Base-by-base conservation (phyloP, 1,284 basidiomycete genomes). In the Xanthoconium separans region DNA sequence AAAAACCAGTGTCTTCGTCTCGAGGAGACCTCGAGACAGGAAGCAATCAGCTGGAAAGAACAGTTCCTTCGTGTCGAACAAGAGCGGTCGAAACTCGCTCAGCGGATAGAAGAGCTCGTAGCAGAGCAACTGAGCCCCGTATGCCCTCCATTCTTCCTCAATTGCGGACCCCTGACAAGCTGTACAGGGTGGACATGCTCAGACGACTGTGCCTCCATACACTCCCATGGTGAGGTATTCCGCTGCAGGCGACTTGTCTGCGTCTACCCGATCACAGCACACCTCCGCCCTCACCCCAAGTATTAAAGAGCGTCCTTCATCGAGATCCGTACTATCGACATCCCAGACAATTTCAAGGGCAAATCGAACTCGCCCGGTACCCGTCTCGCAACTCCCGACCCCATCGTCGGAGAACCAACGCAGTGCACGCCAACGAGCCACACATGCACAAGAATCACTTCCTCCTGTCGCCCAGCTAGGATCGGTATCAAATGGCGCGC, bases 41-140 rank as follows among this genome's bases (percentile, higher is more conserved):
- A 80, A 59, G 69, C 75, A 2, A 62, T 70, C 15, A 83, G 83
- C 60, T 88, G 85, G 85, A 87, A 87, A 63, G 85, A 87, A 27
- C 85, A 87, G 58, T 88, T 84, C 61, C 69, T 83, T 43, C 78
- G 83, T 18, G 83, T 85, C 29, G 86, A 88, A 57, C 75, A 83
- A 53, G 84, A 87, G 55, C 75, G 85, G 53, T 76, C 75, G 33
- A 73, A 77, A 6, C 72, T 87, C 22, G 74, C 78, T 9, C 75
- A 76, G 5, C 75, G 80, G 31, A 66, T 85, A 12, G 83, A 85
- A 44, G 82, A 85, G 53, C 72, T 85, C 11, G 66, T 82, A 6
- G 65, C 77, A 10, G 78, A 81, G 49, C 76, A 77, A 52, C 64
- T 79, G 18, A 8, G 40, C 36, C 70, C 72, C 42, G 77, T 78